Evolutionary conservation across 1,284 basidiomycete species (phyloP).

Genomic region (Wallemia mellicola): DNA sequence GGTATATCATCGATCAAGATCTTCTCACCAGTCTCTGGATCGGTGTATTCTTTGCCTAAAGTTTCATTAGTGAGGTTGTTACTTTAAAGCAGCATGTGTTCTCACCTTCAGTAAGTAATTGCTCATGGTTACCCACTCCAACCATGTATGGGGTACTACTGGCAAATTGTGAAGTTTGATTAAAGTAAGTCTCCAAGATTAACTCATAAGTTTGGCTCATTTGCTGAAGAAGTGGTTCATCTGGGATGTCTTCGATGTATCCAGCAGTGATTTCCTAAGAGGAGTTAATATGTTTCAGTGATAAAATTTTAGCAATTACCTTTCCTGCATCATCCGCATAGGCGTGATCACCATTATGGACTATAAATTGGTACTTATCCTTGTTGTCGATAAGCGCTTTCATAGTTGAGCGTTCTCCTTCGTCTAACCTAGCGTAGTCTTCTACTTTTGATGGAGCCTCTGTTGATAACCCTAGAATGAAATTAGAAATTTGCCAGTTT

Average conservation of each 20-base stretch:
- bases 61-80: too few species aligned
- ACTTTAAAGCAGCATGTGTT: too few species aligned
- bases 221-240: slow-evolving; percentile 2
- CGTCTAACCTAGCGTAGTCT: neutral
- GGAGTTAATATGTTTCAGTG: too few species aligned
- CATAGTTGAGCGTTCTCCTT: neutral
- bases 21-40: neutral
- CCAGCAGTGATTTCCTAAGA: neutral
- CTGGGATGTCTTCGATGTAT: neutral
- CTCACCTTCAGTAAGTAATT: slow-evolving; percentile 4
- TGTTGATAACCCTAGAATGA: neutral
- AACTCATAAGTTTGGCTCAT: slow-evolving; percentile 10
- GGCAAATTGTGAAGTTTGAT: slow-evolving; percentile 13
- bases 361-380: neutral
- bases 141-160: slow-evolving; percentile 10
- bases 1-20: slow-evolving; percentile 3
- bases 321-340: neutral
- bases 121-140: slow-evolving; percentile 10
- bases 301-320: too few species aligned
- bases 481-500: neutral
- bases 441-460: neutral
- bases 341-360: neutral
- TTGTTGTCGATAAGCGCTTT: neutral
- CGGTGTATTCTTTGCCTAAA: too few species aligned
- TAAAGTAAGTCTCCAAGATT: slow-evolving; percentile 15